Percentiles rank a stretch among this genome's conserved stretches.
Conservation (phyloP, 192 early-diverging fungal genomes). For the Diversispora eburnea region DNA sequence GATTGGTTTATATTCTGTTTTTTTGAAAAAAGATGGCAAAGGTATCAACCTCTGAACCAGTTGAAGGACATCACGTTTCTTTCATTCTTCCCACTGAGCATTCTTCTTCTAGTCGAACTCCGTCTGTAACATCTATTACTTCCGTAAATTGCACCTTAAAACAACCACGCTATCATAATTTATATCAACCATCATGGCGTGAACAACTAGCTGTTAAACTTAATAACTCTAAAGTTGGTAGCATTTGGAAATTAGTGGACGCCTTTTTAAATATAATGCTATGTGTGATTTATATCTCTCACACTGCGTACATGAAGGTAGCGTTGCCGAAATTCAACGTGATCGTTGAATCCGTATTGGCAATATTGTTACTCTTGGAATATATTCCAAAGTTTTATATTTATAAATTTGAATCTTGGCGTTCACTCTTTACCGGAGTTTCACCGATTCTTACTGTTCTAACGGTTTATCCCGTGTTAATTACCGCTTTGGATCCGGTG, state of each 20-base stretch:
- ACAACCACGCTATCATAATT: slow-evolving; percentile 21
- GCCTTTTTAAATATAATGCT: slow-evolving; percentile 25
- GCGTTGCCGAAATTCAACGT: slow-evolving; percentile 2
- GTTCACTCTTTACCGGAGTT: slow-evolving; percentile 11
- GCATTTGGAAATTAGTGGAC: slow-evolving; percentile 29
- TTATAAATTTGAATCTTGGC: slow-evolving; percentile 21
- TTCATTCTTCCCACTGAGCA: slow-evolving; percentile 4
- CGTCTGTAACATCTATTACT: slow-evolving; percentile 14
- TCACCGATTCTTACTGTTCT: slow-evolving; percentile 21
- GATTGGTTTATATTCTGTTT: neutral
- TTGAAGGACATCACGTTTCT: slow-evolving; percentile 1
- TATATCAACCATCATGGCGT: slow-evolving; percentile 23
- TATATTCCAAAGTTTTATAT: slow-evolving; percentile 31
- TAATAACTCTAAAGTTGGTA: slow-evolving; percentile 22
- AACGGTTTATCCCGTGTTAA: slow-evolving; percentile 4
- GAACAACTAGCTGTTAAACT: slow-evolving; percentile 25
- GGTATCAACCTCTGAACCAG: neutral
- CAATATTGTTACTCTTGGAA: slow-evolving; percentile 15
- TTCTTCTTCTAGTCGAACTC: neutral
- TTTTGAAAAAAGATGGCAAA: slow-evolving; percentile 1
- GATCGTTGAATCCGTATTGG: slow-evolving; percentile 6
- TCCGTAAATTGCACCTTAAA: slow-evolving; percentile 23
- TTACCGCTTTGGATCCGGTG: neutral
- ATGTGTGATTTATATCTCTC: slow-evolving; percentile 10
- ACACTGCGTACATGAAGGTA: neutral